Evolutionary conservation across 805 yeast genomes (phyloP).

Genomic region (Cyberlindnera xishuangbannaensis): DNA sequence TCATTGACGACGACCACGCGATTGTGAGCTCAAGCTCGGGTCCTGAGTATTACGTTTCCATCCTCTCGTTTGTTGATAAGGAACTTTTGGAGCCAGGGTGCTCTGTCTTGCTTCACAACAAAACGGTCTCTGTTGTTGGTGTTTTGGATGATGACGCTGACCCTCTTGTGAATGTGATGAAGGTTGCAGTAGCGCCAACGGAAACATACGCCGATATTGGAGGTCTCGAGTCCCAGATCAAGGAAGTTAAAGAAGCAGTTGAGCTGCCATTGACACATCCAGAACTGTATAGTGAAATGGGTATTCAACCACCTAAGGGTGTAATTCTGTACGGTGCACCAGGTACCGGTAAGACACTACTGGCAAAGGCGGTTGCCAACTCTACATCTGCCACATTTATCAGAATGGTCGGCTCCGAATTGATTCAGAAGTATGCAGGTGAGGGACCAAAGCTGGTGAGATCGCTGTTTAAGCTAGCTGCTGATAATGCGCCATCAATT

Average conservation of each 20-base stretch:
- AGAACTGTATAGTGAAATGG: conserved; percentile 96
- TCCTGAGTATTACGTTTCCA: conserved; percentile 95
- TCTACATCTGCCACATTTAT: conserved; percentile 95
- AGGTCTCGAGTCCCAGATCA: conserved; percentile 92
- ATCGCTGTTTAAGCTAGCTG: conserved; percentile 93
- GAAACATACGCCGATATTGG: conserved; percentile 97
- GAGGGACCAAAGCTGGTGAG: conserved; percentile 95
- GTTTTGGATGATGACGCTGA: conserved; percentile 97
- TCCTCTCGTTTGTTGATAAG: conserved; percentile 93
- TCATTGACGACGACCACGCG: conserved; percentile 97
- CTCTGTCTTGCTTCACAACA: conserved; percentile 90
- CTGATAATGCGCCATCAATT: conserved; percentile 96
- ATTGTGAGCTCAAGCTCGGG: conserved; percentile 95
- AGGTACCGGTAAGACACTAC: conserved; percentile 93
- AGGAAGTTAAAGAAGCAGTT: conserved; percentile 95
- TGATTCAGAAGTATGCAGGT: conserved; percentile 94
- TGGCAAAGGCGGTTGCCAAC: conserved; percentile 97
- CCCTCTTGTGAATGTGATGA: conserved; percentile 97
- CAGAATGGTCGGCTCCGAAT: conserved; percentile 94
- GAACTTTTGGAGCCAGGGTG: conserved; percentile 96
- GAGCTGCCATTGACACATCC: conserved; percentile 71
- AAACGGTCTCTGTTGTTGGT: conserved; percentile 94
- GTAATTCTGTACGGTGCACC: conserved; percentile 97
- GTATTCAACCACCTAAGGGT: conserved; percentile 97
- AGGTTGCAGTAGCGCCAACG: conserved; percentile 94